Evolutionary conservation across 495 filamentous ascomycete genomes (phyloP).

Genomic region (Tuber aestivum): DNA sequence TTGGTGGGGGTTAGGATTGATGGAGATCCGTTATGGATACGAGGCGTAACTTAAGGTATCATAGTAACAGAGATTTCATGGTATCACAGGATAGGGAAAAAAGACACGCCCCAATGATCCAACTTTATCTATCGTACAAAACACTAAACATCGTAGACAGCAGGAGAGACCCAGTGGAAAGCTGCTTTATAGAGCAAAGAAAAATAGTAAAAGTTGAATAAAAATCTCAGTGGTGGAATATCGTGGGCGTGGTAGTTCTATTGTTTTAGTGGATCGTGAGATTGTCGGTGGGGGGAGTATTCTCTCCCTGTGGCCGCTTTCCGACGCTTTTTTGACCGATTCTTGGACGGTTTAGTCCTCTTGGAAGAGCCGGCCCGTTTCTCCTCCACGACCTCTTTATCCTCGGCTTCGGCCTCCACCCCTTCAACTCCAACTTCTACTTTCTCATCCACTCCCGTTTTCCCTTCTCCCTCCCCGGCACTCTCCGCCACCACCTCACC

Average conservation of each 20-base stretch:
- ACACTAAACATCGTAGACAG: neutral
- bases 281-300: neutral
- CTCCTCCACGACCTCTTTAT: conserved; percentile 39
- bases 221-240: neutral
- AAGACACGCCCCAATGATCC: neutral
- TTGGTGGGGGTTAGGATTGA: neutral
- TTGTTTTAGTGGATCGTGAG: neutral
- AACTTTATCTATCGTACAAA: neutral
- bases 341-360: neutral
- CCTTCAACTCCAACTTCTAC: conserved; percentile 23
- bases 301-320: neutral
- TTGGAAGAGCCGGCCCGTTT: neutral
- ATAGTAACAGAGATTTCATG: neutral
- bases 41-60: neutral
- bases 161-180: neutral
- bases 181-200: neutral
- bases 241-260: neutral
- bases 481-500: conserved; percentile 16
- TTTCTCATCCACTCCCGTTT: conserved; percentile 46
- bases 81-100: neutral
- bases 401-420: conserved; percentile 12
- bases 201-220: neutral
- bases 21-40: neutral
- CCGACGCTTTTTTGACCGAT: neutral
- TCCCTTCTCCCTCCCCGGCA: conserved; percentile 42